Evolutionary conservation across 495 filamentous ascomycete species (phyloP).

Genomic region (Acidiella bohemica): DNA sequence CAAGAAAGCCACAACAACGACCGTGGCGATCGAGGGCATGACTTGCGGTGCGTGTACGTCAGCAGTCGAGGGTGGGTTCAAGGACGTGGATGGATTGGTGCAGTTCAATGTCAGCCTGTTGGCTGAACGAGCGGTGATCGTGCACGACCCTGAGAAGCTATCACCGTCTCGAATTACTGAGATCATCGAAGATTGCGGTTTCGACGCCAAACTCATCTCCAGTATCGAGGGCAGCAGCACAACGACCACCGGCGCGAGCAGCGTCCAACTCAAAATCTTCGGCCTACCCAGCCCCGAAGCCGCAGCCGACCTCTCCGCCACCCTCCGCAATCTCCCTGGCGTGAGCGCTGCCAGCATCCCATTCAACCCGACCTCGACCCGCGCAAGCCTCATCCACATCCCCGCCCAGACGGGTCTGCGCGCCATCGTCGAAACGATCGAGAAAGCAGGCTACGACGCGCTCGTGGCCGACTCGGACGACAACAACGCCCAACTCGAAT

Average conservation of each 20-base stretch:
- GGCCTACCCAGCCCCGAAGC: constrained; percentile 58
- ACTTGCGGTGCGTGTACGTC: constrained; percentile 94
- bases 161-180: constrained; percentile 54
- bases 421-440: constrained; percentile 66
- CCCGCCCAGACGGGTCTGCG: constrained; percentile 63
- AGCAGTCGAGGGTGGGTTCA: constrained; percentile 74
- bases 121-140: constrained; percentile 78
- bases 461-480: constrained; percentile 83
- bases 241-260: constrained; percentile 33
- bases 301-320: constrained; percentile 57
- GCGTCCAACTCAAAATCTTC: constrained; percentile 67
- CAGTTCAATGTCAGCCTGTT: constrained; percentile 90
- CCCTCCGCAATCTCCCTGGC: constrained; percentile 50
- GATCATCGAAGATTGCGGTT: constrained; percentile 82
- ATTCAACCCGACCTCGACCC: constrained; percentile 52
- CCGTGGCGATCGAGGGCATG: constrained; percentile 82
- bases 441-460: constrained; percentile 71
- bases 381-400: constrained; percentile 55
- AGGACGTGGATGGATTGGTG: constrained; percentile 57
- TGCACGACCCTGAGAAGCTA: constrained; percentile 64
- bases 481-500: constrained; percentile 93
- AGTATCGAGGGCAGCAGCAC: constrained; percentile 36
- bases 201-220: constrained; percentile 72
- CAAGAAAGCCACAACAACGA: constrained; percentile 47
- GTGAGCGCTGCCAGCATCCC: constrained; percentile 60